Evolutionary conservation across 148 eudicot genomes (phyloP), one percentile per base, ranked within the genome.

Genomic region (Limonium bicolor): DNA sequence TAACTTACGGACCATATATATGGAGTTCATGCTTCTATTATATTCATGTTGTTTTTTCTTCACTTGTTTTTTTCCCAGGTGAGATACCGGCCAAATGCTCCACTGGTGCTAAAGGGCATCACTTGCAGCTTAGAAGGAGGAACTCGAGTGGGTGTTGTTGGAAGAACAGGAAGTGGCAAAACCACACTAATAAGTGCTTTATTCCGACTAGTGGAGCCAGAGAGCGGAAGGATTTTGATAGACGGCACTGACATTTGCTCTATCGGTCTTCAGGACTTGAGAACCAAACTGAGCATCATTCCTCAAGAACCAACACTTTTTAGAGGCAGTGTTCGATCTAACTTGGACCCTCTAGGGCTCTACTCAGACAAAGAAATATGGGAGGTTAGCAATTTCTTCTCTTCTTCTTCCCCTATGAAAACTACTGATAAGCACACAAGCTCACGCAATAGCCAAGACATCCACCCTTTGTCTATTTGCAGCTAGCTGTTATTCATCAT

Each of bases 271-370:
- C 59, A 58, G 46, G 78, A 74, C 55, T 36, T 78, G 15, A 57
- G 86, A 17, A 50, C 64, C 27, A 68, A 68, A 36, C 58, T 78
- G 24, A 68, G 73, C 30, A 62, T 74, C 36, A 78, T 78, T 28
- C 86, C 81, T 37, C 86, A 78, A 57, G 86, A 78, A 11, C 81
- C 86, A 32, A 68, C 86, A 8, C 78, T 78, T 20, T 74, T 78
- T 63, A 60, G 33, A 43, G 86, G 86, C 11, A 78, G 62, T 40
- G 67, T 78, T 7, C 46, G 81, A 46, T 53, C 72, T 9, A 71
- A 74, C 53, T 50, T 78, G 56, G 81, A 78, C 55, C 86, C 81
- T 46, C 60, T 78, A 25, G 78, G 70, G 29, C 62, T 61, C 21
- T 64, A 74, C 55, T 52, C 81, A 12, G 86, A 74, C 48, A 58